Conservation (phyloP, 768 basidiomycete genomes). For the Coprinopsis cinerea region DNA sequence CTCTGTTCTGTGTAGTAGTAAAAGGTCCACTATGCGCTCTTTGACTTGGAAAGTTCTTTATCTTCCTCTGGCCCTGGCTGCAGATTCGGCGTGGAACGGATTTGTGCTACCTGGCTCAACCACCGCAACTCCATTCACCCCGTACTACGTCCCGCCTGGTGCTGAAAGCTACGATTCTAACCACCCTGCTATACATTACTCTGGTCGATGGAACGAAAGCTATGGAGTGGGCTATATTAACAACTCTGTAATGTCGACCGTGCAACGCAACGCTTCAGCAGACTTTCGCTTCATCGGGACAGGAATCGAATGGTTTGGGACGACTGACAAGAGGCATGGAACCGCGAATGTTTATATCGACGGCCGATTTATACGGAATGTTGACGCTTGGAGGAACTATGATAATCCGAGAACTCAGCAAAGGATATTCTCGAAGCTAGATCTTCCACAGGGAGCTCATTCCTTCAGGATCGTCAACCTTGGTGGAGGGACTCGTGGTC, state of each 20-base stretch:
- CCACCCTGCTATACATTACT: constrained; percentile 61
- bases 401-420: constrained; percentile 42
- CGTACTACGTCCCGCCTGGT: constrained; percentile 71
- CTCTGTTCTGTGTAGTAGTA: background rate
- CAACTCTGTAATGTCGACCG: constrained; percentile 46
- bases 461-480: constrained; percentile 58
- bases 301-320: constrained; percentile 77
- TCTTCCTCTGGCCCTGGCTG: background rate
- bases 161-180: constrained; percentile 65
- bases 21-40: too few species aligned
- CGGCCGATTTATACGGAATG: constrained; percentile 35
- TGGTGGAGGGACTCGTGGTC: constrained; percentile 27
- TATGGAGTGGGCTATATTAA: constrained; percentile 47
- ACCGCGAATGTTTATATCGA: constrained; percentile 54
- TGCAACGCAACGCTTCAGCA: constrained; percentile 40
- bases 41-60: background rate
- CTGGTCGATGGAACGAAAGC: constrained; percentile 51
- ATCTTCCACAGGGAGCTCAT: constrained; percentile 47
- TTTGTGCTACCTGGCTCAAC: constrained; percentile 45
- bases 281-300: constrained; percentile 64
- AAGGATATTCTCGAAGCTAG: constrained; percentile 57
- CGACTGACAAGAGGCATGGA: constrained; percentile 48
- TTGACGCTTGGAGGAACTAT: constrained; percentile 40
- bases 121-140: constrained; percentile 40
- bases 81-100: constrained; percentile 67